These are phyloP conservation scores for Phytophthora cajani DNA, from an alignment of 352 stramenopile species.

Conservation along the genomic window DNA sequence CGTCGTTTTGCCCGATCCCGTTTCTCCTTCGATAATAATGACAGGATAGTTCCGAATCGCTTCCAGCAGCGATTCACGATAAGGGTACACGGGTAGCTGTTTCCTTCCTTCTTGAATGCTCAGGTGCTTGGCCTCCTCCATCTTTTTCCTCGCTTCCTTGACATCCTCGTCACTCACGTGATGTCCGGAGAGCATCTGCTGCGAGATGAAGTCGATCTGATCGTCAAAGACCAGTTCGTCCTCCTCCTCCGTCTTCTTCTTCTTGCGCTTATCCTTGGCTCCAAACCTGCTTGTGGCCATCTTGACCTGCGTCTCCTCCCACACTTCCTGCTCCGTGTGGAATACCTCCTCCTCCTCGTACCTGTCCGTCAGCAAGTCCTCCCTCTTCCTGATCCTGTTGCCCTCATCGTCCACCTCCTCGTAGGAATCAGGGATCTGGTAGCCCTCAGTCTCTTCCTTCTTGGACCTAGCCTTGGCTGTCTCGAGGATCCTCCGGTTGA, in stretches of 20 bases:
- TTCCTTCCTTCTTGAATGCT: conserved; percentile 96
- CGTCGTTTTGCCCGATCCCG: conserved; percentile 98
- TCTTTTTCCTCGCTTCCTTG: conserved; percentile 69
- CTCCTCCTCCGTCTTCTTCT: conserved; percentile 67
- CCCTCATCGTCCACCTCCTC: conserved; percentile 93
- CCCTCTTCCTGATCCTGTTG: conserved; percentile 89
- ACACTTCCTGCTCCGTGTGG: conserved; percentile 98
- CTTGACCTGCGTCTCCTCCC: conserved; percentile 97
- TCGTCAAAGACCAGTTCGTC: conserved; percentile 99
- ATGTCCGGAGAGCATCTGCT: conserved; percentile 87
- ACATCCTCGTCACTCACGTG: conserved; percentile 87
- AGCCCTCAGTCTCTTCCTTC: conserved; percentile 81
- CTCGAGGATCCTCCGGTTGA: conserved; percentile 93
- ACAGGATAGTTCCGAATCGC: conserved; percentile 95
- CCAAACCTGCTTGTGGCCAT: conserved; percentile 77
- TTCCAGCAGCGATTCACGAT: conserved; percentile 97
- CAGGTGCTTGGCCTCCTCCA: conserved; percentile 88
- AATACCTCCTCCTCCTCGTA: conserved; percentile 94
- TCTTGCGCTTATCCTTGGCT: conserved; percentile 72
- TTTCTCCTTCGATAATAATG: conserved; percentile 92
- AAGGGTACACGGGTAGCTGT: conserved; percentile 98
- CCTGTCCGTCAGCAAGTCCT: conserved; percentile 93
- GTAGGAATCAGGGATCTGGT: conserved; percentile 97
- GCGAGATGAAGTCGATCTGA: conserved; percentile 99
- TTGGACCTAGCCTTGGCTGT: conserved; percentile 72